phyloP scores from a whole-genome alignment of 805 yeast genomes.

The Yarrowia sp. region DNA sequence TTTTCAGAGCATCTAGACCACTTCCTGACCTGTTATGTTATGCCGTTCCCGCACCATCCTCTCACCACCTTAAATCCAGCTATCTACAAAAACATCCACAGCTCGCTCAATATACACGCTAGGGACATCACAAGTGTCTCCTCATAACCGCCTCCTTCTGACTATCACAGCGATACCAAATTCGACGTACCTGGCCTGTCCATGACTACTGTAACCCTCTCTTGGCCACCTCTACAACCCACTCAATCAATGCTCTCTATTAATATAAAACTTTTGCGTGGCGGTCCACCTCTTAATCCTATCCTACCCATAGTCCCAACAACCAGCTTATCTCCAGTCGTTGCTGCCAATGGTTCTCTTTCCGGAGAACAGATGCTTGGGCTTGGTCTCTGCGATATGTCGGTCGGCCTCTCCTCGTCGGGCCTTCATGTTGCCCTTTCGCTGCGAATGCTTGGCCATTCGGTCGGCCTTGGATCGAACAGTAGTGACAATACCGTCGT shows the following conservation, averaged over 20 bases:
- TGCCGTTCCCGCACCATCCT: too few relatives aligned
- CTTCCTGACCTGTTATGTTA: too few relatives aligned
- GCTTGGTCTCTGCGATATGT: constrained; percentile 76
- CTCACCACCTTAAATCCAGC: too few relatives aligned
- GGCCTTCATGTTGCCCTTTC: constrained; percentile 88
- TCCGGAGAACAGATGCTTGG: constrained; percentile 94
- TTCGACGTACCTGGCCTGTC: too few relatives aligned
- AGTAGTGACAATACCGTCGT: constrained; percentile 80
- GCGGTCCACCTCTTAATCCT: background rate
- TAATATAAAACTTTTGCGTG: background rate
- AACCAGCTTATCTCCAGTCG: constrained; percentile 69
- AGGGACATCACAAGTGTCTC: too few relatives aligned
- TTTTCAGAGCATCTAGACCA: too few relatives aligned
- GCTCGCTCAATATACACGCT: too few relatives aligned
- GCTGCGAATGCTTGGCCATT: constrained; percentile 82
- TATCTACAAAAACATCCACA: too few relatives aligned
- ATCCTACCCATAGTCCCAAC: too few relatives aligned
- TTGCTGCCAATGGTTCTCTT: constrained; percentile 94
- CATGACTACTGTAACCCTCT: too few relatives aligned
- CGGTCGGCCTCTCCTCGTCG: constrained; percentile 96
- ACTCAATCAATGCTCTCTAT: background rate
- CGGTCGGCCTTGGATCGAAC: constrained; percentile 82
- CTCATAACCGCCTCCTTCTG: too few relatives aligned
- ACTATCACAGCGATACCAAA: too few relatives aligned
- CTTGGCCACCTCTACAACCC: background rate